Evolutionary conservation across 805 yeast species (phyloP).

Genomic region (Yarrowia sp.): DNA sequence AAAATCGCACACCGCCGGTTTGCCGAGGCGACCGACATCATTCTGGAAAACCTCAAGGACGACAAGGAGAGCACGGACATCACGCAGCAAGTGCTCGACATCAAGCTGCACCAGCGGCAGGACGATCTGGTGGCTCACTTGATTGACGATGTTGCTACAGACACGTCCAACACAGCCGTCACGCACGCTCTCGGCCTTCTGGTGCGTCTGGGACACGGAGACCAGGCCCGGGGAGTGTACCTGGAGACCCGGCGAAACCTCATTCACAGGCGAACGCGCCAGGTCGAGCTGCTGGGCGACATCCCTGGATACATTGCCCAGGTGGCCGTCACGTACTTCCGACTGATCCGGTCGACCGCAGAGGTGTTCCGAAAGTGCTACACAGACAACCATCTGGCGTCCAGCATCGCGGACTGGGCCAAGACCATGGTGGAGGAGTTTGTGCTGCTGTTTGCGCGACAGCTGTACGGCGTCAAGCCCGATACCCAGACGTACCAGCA

Average conservation of each 20-base stretch:
- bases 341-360: conserved; percentile 57
- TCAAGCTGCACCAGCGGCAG: conserved; percentile 34
- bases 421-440: conserved; percentile 60
- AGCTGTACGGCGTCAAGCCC: conserved; percentile 60
- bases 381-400: conserved; percentile 46
- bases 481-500: conserved; percentile 52
- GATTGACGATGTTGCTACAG: conserved; percentile 39
- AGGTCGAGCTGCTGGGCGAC: conserved; percentile 56
- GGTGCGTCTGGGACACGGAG: conserved; percentile 45
- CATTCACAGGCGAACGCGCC: conserved; percentile 49
- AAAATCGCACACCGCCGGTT: conserved; percentile 60
- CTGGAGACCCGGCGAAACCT: conserved; percentile 49
- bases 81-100: conserved; percentile 30
- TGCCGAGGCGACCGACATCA: conserved; percentile 44
- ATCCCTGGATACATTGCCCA: conserved; percentile 55
- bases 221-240: conserved; percentile 50
- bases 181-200: conserved; percentile 40
- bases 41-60: conserved; percentile 29
- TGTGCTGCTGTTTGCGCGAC: conserved; percentile 59
- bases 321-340: conserved; percentile 61
- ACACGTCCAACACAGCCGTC: conserved; percentile 35
- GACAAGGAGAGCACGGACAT: conserved; percentile 29
- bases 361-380: conserved; percentile 45
- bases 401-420: conserved; percentile 74
- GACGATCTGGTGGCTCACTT: conserved; percentile 38